Percentiles rank a stretch among this genome's conserved stretches.
These are phyloP conservation scores for Sporobolomyces phaffii DNA, from an alignment of 768 basidiomycete species.

Conservation along the genomic window DNA sequence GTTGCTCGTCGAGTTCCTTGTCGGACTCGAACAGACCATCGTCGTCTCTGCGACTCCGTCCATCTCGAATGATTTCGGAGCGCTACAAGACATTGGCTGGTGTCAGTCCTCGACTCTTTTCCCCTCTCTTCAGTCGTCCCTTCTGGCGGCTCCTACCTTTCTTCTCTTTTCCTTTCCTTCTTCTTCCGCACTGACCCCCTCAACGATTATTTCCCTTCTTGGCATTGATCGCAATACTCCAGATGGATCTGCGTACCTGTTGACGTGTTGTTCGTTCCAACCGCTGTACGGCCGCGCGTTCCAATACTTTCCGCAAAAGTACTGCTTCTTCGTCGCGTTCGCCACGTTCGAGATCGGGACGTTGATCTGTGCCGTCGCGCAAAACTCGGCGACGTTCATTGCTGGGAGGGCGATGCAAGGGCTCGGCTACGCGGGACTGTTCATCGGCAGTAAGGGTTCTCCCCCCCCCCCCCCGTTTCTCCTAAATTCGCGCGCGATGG, in stretches of 20 bases:
- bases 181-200: neutral
- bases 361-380: slow-evolving; percentile 22
- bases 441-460: slow-evolving; percentile 4
- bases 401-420: slow-evolving; percentile 26
- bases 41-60: slow-evolving; percentile 11
- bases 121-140: no score
- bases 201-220: no score
- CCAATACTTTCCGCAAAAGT: slow-evolving; percentile 25
- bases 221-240: neutral
- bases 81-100: slow-evolving; percentile 23
- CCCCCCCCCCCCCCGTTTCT: no score
- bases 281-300: slow-evolving; percentile 17
- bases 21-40: slow-evolving; percentile 32
- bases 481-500: no score
- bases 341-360: slow-evolving; percentile 14
- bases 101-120: neutral
- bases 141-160: no score
- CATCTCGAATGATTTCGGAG: slow-evolving; percentile 22
- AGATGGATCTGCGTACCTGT: slow-evolving; percentile 19
- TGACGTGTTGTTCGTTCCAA: slow-evolving; percentile 27
- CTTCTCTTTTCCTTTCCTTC: neutral
- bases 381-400: slow-evolving; percentile 16
- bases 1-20: slow-evolving; percentile 30
- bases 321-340: slow-evolving; percentile 5
- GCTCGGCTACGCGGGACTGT: slow-evolving; percentile 9